phyloP scores from a whole-genome alignment of 2,329 filamentous ascomycete species.

The Pseudogymnoascus sp. region DNA sequence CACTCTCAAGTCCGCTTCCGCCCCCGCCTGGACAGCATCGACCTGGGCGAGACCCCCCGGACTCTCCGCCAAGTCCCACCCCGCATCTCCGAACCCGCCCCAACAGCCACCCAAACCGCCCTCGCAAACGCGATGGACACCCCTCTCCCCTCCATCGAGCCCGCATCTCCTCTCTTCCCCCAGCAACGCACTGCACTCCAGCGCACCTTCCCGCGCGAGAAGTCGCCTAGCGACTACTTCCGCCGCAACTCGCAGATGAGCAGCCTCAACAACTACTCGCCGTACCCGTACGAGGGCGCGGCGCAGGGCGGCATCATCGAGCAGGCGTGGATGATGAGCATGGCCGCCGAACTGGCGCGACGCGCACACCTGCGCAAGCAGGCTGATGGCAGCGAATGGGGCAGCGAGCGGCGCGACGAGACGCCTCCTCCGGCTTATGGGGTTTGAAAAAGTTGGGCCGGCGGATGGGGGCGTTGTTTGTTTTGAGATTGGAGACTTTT shows the following conservation, averaged over 20 bases:
- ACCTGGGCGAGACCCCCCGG: conserved; percentile 31
- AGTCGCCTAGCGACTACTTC: background rate
- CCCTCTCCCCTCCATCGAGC: conserved; percentile 14
- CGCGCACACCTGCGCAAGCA: conserved; percentile 83
- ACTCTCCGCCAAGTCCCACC: conserved; percentile 15
- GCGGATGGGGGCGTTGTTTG: background rate
- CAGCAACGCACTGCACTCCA: conserved; percentile 6
- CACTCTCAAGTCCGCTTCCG: conserved; percentile 32
- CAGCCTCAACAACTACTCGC: background rate
- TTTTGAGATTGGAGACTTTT: background rate
- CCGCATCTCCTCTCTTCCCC: conserved; percentile 3
- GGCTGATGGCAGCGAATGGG: conserved; percentile 26
- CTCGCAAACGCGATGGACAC: conserved; percentile 3
- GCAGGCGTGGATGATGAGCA: conserved; percentile 77
- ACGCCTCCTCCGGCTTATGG: conserved; percentile 56
- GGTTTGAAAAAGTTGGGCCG: conserved; percentile 9
- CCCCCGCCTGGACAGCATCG: conserved; percentile 22
- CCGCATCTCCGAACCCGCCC: conserved; percentile 22
- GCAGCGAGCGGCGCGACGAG: conserved; percentile 43
- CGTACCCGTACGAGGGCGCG: conserved; percentile 17
- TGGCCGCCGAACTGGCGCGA: conserved; percentile 83
- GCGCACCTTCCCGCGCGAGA: background rate
- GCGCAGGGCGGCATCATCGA: conserved; percentile 35
- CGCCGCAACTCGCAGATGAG: background rate
- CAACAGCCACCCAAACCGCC: conserved; percentile 12